Conservation (phyloP, 768 basidiomycete species). For the Amanita thiersii region DNA sequence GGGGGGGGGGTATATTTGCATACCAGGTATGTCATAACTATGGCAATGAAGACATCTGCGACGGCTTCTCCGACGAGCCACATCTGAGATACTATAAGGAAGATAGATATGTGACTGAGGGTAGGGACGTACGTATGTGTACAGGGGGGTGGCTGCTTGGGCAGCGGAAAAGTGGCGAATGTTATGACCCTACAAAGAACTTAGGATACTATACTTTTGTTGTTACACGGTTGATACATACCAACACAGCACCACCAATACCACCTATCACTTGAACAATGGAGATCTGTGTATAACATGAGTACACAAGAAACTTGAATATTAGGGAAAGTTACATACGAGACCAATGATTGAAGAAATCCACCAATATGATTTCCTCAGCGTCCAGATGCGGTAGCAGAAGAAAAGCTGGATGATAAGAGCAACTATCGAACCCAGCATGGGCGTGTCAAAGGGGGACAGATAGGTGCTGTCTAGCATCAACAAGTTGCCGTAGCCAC, state of each 20-base stretch:
- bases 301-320: not conserved
- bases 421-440: slow-evolving; percentile 11
- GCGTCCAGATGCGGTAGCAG: slow-evolving; percentile 13
- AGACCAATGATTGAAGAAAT: slow-evolving; percentile 4
- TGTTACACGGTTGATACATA: not conserved
- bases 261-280: not conserved
- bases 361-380: slow-evolving; percentile 7
- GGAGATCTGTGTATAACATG: not conserved
- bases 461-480: slow-evolving; percentile 6
- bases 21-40: slow-evolving; percentile 10
- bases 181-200: too few species aligned
- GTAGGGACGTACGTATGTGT: too few species aligned
- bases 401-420: slow-evolving; percentile 12
- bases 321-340: too few species aligned
- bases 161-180: not conserved
- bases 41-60: slow-evolving; percentile 9
- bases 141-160: too few species aligned
- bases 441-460: slow-evolving; percentile 10
- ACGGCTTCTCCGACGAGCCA: slow-evolving; percentile 10
- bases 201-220: too few species aligned
- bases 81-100: slow-evolving; percentile 4
- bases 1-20: not conserved
- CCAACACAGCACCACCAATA: not conserved
- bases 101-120: not conserved
- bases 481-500: slow-evolving; percentile 10